Conservation (phyloP, 23 red algal species). For the Pyropia yezoensis region DNA sequence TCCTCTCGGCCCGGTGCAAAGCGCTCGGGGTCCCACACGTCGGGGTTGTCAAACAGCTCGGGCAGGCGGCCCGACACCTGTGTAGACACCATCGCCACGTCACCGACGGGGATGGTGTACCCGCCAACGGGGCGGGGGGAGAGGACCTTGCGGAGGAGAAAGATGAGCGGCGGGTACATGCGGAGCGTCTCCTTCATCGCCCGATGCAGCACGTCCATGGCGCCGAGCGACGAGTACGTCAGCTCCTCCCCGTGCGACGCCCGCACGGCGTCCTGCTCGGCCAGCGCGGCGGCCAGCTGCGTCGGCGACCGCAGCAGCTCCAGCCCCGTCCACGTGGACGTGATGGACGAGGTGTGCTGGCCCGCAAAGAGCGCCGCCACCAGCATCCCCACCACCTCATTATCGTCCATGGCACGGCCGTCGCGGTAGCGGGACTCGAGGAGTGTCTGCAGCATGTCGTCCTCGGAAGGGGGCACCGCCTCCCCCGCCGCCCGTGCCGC, state of each 20-base stretch:
- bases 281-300: constrained; percentile 31
- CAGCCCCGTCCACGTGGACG: constrained; percentile 87
- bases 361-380: constrained; percentile 83
- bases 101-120: constrained; percentile 63
- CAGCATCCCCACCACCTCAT: constrained; percentile 70
- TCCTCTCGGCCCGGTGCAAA: constrained; percentile 78
- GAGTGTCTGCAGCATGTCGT: constrained; percentile 92
- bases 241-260: constrained; percentile 14
- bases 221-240: constrained; percentile 46
- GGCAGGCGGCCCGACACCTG: constrained; percentile 62
- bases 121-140: constrained; percentile 40
- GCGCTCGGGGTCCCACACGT: constrained; percentile 80
- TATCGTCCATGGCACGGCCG: constrained; percentile 50
- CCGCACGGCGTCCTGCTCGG: constrained; percentile 60
- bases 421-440: constrained; percentile 78
- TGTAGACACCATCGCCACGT: constrained; percentile 76
- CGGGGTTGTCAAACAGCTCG: constrained; percentile 70
- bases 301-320: constrained; percentile 37
- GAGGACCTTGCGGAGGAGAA: constrained; percentile 88
- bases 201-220: constrained; percentile 80
- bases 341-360: constrained; percentile 93
- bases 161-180: constrained; percentile 98
- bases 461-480: constrained; percentile 22
- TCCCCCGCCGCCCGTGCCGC: constrained; percentile 4
- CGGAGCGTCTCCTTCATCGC: constrained; percentile 96